Conservation (phyloP, 2,329 filamentous ascomycete species). For the Akanthomyces uredinophilus region DNA sequence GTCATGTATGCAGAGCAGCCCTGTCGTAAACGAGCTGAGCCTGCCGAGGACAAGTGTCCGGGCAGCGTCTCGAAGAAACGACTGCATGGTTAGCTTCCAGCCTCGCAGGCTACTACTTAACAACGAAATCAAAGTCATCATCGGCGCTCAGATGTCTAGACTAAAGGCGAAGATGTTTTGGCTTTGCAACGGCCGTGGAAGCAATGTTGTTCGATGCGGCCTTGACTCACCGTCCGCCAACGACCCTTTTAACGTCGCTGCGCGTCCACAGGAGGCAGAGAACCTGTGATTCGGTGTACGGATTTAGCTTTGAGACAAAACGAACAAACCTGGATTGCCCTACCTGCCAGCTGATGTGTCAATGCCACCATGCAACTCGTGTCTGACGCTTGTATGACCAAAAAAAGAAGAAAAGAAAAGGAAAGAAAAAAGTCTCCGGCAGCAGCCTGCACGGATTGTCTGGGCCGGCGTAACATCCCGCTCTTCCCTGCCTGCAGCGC, state of each 20-base stretch:
- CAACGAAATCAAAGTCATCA: background rate
- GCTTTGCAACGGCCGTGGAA: background rate
- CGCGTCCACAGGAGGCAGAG: background rate
- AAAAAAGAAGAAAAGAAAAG: background rate
- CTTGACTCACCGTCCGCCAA: background rate
- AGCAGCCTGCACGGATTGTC: background rate
- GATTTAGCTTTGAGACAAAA: background rate
- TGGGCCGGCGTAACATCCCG: background rate
- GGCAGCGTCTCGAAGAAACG: background rate
- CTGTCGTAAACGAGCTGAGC: background rate
- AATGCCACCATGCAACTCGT: background rate
- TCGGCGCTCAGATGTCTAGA: background rate
- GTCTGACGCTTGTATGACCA: background rate
- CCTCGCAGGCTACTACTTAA: background rate
- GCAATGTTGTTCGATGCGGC: background rate
- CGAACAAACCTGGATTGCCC: background rate
- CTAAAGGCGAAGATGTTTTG: background rate
- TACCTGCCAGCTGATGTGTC: background rate
- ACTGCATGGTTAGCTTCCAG: background rate
- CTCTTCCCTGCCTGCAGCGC: background rate
- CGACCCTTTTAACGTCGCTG: background rate
- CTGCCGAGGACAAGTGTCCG: background rate
- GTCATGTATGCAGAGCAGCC: background rate
- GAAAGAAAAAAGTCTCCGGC: background rate
- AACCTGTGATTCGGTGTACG: background rate